These are phyloP conservation scores for Fagopyrum tataricum DNA, from an alignment of 148 eudicot species.

Conservation along the genomic window DNA sequence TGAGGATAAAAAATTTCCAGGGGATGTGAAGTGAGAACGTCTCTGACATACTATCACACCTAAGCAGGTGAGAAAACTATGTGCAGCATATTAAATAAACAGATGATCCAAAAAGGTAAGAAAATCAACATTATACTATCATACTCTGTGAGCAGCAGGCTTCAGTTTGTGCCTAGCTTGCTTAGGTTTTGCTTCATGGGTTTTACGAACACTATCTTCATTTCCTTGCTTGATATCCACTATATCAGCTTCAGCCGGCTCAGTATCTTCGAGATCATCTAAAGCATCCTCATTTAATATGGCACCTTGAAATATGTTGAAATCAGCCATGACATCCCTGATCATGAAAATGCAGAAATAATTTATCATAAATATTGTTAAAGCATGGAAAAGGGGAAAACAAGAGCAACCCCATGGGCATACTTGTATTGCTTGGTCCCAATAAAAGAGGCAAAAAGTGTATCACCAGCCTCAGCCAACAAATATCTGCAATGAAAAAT, in stretches of 20 bases:
- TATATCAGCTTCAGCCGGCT: conserved; percentile 34
- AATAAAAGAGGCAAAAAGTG: conserved; percentile 88
- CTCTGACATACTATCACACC: conserved; percentile 4
- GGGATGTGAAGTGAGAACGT: background rate
- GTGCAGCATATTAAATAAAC: background rate
- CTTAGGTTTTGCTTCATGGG: conserved; percentile 47
- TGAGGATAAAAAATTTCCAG: conserved; percentile 21
- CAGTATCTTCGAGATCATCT: conserved; percentile 43
- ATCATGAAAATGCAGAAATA: conserved; percentile 14
- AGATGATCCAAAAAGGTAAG: background rate
- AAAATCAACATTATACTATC: conserved; percentile 13
- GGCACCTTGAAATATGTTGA: conserved; percentile 96
- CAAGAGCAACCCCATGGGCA: conserved; percentile 22
- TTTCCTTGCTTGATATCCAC: conserved; percentile 31
- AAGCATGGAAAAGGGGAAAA: conserved; percentile 4
- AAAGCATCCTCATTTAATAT: conserved; percentile 68
- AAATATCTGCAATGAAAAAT: conserved; percentile 48
- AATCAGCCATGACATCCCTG: conserved; percentile 98
- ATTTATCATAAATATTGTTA: conserved; percentile 11
- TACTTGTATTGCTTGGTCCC: conserved; percentile 97
- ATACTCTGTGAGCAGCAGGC: conserved; percentile 97
- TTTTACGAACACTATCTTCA: conserved; percentile 35
- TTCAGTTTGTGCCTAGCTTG: conserved; percentile 46
- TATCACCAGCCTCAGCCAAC: conserved; percentile 94
- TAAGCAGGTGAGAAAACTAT: background rate